phyloP scores from a whole-genome alignment of 768 basidiomycete genomes.

The Cystobasidium tubakii region DNA sequence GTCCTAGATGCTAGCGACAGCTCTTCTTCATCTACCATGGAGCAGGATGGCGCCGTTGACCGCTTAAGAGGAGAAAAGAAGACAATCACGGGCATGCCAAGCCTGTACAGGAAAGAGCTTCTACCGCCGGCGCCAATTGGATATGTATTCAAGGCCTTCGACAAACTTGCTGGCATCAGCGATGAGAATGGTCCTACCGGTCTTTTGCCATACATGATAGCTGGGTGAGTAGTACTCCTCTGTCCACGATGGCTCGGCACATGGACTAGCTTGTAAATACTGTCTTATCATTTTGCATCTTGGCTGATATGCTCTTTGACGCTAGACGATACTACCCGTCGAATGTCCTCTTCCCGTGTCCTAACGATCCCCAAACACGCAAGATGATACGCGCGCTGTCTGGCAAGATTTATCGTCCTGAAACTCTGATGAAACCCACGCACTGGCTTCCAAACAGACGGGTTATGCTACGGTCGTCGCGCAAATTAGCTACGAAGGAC shows the following conservation, averaged over 20 bases:
- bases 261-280: too few species aligned
- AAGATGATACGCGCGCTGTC: background rate
- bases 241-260: background rate
- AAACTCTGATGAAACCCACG: background rate
- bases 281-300: background rate
- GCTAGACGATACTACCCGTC: background rate
- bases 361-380: background rate
- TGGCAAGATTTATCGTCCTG: conserved; percentile 1
- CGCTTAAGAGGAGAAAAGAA: background rate
- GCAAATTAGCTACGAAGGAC: background rate
- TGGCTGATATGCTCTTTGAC: background rate
- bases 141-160: background rate
- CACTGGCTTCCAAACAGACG: background rate
- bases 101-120: background rate
- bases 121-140: background rate
- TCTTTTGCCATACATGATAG: background rate
- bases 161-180: background rate
- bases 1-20: background rate
- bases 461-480: background rate
- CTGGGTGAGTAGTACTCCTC: background rate
- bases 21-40: background rate
- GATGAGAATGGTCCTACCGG: background rate
- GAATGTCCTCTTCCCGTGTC: background rate
- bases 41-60: background rate
- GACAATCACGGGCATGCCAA: background rate